Conservation (phyloP, 768 basidiomycete genomes). For the Kondoa subrosea region DNA sequence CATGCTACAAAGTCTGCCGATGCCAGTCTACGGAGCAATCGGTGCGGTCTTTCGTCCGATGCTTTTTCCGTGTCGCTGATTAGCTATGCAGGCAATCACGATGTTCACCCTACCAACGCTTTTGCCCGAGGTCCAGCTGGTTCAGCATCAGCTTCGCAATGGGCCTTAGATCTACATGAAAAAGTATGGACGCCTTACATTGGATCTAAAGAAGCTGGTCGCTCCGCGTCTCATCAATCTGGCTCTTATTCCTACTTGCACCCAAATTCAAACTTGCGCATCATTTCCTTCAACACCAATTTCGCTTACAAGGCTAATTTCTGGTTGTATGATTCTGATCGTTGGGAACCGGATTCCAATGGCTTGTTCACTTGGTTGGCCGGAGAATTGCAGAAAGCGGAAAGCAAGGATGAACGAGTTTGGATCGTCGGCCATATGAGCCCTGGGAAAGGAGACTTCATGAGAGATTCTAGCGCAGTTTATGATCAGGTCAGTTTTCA, state of each 20-base stretch:
- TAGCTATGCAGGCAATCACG: too few relatives aligned
- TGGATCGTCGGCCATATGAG: slow-evolving; percentile 39
- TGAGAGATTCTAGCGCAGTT: slow-evolving; percentile 41
- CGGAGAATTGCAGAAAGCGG: slow-evolving; percentile 43
- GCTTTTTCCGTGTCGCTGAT: too few relatives aligned
- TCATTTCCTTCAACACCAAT: slow-evolving; percentile 46
- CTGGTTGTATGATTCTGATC: slow-evolving; percentile 46
- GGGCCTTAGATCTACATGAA: slow-evolving; percentile 37
- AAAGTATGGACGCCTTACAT: slow-evolving; percentile 38
- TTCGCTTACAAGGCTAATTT: slow-evolving; percentile 44
- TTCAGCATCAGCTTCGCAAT: slow-evolving; percentile 35
- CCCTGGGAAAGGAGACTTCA: slow-evolving; percentile 22
- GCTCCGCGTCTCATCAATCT: slow-evolving; percentile 38
- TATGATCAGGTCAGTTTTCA: slow-evolving; percentile 39
- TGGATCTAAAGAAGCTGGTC: slow-evolving; percentile 33
- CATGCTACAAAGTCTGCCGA: slow-evolving; percentile 10
- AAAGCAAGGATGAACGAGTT: slow-evolving; percentile 44
- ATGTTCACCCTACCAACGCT: slow-evolving; percentile 8
- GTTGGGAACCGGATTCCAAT: slow-evolving; percentile 43
- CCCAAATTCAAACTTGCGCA: slow-evolving; percentile 39
- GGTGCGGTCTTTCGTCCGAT: too few relatives aligned
- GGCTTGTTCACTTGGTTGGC: slow-evolving; percentile 45
- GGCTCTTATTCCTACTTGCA: slow-evolving; percentile 43
- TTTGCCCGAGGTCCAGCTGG: slow-evolving; percentile 38
- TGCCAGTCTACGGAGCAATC: slow-evolving; percentile 17